Percentiles rank a stretch among this genome's conserved stretches.
Evolutionary conservation across 2,329 filamentous ascomycete species (phyloP).

Genomic region (Gyromitra esculenta): DNA sequence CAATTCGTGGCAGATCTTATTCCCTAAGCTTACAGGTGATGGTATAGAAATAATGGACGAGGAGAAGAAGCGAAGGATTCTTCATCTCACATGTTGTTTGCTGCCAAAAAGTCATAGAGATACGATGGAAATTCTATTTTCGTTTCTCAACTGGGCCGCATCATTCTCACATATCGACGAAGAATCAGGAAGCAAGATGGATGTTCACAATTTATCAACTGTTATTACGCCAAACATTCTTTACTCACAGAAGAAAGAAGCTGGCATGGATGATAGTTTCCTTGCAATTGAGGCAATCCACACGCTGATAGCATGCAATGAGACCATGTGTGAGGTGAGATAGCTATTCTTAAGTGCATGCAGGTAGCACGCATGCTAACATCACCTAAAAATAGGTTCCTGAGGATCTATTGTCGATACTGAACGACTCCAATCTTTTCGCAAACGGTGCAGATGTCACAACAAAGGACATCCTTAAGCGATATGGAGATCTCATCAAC

Average conservation of each 20-base stretch:
- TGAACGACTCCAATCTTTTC: slow-evolving; percentile 84
- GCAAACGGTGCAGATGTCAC: slow-evolving; percentile 86
- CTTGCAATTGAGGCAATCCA: slow-evolving; percentile 92
- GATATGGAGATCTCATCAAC: slow-evolving; percentile 84
- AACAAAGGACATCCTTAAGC: slow-evolving; percentile 94
- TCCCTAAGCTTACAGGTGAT: slow-evolving; percentile 1
- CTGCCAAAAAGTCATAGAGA: slow-evolving; percentile 92
- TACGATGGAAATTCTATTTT: slow-evolving; percentile 92
- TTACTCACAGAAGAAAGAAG: slow-evolving; percentile 71
- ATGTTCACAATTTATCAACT: slow-evolving; percentile 94
- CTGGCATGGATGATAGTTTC: slow-evolving; percentile 86
- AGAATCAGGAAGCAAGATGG: slow-evolving; percentile 98
- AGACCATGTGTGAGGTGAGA: slow-evolving; percentile 96
- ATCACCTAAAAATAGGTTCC: slow-evolving; percentile 74
- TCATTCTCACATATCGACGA: slow-evolving; percentile 98
- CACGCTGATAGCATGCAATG: slow-evolving; percentile 88
- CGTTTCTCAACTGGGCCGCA: slow-evolving; percentile 95
- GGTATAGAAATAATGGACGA: slow-evolving; percentile 76
- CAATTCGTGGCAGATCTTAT: slow-evolving; percentile 12
- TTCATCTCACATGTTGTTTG: slow-evolving; percentile 91
- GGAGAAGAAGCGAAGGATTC: slow-evolving; percentile 80
- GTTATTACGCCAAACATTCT: slow-evolving; percentile 97
- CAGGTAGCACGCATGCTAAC: slow-evolving; percentile 1
- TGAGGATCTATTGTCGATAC: slow-evolving; percentile 84
- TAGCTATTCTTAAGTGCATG: slow-evolving; percentile 12